Conservation (phyloP, 495 filamentous ascomycete genomes). For the Penicillium samsonianum region DNA sequence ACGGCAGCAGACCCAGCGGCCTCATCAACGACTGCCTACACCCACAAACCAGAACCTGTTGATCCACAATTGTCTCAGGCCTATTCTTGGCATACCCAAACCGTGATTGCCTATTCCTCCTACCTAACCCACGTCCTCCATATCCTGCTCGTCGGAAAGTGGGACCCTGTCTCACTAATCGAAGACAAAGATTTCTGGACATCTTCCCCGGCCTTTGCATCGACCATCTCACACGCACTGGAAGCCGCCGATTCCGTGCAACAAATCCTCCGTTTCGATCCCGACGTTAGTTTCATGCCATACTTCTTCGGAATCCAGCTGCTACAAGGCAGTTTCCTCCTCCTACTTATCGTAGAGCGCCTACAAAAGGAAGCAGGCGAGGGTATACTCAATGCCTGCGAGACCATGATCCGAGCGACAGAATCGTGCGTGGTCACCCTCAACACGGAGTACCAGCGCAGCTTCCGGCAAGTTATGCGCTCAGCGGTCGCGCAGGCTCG, state of each 20-base stretch:
- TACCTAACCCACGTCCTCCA: slow-evolving; percentile 83
- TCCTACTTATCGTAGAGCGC: slow-evolving; percentile 80
- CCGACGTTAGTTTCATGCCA: slow-evolving; percentile 84
- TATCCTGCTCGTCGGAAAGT: slow-evolving; percentile 81
- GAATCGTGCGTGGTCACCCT: slow-evolving; percentile 84
- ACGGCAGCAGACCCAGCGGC: slow-evolving; percentile 34
- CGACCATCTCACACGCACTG: slow-evolving; percentile 76
- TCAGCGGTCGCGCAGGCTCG: slow-evolving; percentile 77
- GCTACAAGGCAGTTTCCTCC: slow-evolving; percentile 77
- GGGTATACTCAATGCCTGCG: slow-evolving; percentile 78
- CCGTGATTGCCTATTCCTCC: slow-evolving; percentile 88
- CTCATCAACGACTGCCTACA: slow-evolving; percentile 23
- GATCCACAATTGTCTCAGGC: slow-evolving; percentile 48
- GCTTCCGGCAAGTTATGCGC: slow-evolving; percentile 82
- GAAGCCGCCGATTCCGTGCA: slow-evolving; percentile 78
- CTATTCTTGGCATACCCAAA: slow-evolving; percentile 73
- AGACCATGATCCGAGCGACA: slow-evolving; percentile 82
- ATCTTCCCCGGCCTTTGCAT: slow-evolving; percentile 77
- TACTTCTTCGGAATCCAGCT: slow-evolving; percentile 89
- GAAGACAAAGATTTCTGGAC: slow-evolving; percentile 91
- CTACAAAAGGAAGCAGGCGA: slow-evolving; percentile 77
- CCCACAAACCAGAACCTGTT: slow-evolving; percentile 39
- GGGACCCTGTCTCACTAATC: slow-evolving; percentile 82
- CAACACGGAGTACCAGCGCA: slow-evolving; percentile 84
- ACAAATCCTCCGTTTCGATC: slow-evolving; percentile 82